Evolutionary conservation across 768 basidiomycete species (phyloP).

Genomic region (Lentinula sp.): DNA sequence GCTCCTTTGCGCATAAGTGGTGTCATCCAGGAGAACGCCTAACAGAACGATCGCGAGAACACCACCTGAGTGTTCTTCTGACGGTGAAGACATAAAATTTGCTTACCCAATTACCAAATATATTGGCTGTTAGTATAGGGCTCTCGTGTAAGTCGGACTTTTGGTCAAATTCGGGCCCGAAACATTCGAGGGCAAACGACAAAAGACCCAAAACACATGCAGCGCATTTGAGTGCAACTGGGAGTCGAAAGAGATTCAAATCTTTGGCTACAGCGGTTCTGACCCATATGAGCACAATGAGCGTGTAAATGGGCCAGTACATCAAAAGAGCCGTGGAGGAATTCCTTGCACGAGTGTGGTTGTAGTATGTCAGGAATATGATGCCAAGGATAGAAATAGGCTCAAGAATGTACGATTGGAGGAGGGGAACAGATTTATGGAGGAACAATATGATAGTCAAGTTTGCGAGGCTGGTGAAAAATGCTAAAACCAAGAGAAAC

Average conservation of each 20-base stretch:
- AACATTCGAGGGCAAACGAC: constrained; percentile 60
- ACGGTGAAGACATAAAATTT: not conserved
- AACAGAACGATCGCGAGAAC: not conserved
- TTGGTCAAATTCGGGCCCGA: constrained; percentile 52
- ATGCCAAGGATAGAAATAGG: constrained; percentile 44
- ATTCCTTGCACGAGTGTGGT: constrained; percentile 63
- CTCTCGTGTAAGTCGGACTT: constrained; percentile 42
- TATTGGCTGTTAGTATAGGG: constrained; percentile 71
- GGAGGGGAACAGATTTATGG: constrained; percentile 33
- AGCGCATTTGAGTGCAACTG: constrained; percentile 40
- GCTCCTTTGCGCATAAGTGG: constrained; percentile 68
- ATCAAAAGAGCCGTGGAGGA: constrained; percentile 72
- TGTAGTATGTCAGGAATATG: constrained; percentile 50
- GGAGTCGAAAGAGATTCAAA: constrained; percentile 22
- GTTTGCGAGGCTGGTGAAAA: constrained; percentile 38
- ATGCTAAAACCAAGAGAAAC: constrained; percentile 43
- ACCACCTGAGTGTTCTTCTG: not conserved
- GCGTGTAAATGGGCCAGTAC: constrained; percentile 73
- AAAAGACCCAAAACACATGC: constrained; percentile 40
- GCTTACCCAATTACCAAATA: constrained; percentile 68
- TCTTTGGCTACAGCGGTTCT: constrained; percentile 43
- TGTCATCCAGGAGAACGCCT: constrained; percentile 86
- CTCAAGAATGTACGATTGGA: constrained; percentile 53
- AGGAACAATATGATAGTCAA: constrained; percentile 30
- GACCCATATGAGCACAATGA: constrained; percentile 46